Evolutionary conservation across 163 green algal genomes (phyloP).

Genomic region (Scenedesmus sp.): DNA sequence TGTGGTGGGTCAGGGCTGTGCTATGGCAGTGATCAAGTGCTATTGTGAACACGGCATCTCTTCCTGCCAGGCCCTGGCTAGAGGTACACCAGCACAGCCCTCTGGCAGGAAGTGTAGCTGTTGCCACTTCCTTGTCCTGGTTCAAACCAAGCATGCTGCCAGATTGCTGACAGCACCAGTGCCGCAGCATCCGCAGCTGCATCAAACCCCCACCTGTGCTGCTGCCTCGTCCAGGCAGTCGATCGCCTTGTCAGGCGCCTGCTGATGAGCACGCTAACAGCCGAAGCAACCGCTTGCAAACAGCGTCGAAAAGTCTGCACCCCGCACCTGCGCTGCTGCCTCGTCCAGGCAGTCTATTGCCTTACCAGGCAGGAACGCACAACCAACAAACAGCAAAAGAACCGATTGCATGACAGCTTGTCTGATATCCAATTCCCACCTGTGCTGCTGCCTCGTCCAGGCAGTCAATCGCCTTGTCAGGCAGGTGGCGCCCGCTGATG

Average conservation of each 20-base stretch:
- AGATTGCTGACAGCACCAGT: too few relatives aligned
- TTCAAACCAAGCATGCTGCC: too few relatives aligned
- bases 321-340: constrained; percentile 75
- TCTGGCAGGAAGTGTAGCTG: too few relatives aligned
- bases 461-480: constrained; percentile 95
- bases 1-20: too few relatives aligned
- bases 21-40: too few relatives aligned
- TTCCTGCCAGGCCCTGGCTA: too few relatives aligned
- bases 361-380: constrained; percentile 70
- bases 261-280: background rate
- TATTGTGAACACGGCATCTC: too few relatives aligned
- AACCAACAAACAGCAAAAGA: background rate
- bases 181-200: too few relatives aligned
- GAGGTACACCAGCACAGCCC: too few relatives aligned
- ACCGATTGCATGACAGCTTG: background rate
- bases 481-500: constrained; percentile 73
- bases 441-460: constrained; percentile 92
- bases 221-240: constrained; percentile 96
- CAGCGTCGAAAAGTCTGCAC: background rate
- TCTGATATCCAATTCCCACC: constrained; percentile 31
- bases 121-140: too few relatives aligned
- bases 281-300: background rate
- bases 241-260: constrained; percentile 63
- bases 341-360: constrained; percentile 98
- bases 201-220: constrained; percentile 53